Evolutionary conservation across 2,329 filamentous ascomycete genomes (phyloP).

Genomic region (Verticillium albo-atrum): DNA sequence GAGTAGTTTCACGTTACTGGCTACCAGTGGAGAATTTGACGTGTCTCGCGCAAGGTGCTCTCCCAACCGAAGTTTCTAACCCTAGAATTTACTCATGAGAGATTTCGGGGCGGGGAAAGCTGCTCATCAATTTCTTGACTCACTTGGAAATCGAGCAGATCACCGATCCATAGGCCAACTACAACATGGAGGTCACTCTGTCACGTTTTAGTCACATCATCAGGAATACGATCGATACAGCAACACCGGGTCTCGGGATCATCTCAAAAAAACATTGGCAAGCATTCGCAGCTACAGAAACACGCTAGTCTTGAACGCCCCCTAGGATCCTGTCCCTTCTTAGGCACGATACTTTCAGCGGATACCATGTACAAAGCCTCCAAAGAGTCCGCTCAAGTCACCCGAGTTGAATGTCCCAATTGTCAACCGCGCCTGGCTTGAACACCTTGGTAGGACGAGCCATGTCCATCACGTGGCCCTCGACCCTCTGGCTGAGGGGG

Average conservation of each 20-base stretch:
- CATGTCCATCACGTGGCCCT: background rate
- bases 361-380: background rate
- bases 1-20: too few relatives aligned
- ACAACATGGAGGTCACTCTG: too few relatives aligned
- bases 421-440: background rate
- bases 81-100: too few relatives aligned
- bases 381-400: background rate
- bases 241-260: background rate
- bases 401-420: background rate
- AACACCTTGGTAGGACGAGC: background rate
- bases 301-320: background rate
- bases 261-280: background rate
- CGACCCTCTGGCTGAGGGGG: background rate
- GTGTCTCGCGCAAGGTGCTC: too few relatives aligned
- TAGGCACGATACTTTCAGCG: background rate
- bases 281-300: background rate
- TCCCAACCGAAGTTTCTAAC: too few relatives aligned
- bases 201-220: too few relatives aligned
- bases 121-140: too few relatives aligned
- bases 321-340: background rate
- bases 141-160: too few relatives aligned
- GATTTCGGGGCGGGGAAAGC: too few relatives aligned
- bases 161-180: too few relatives aligned
- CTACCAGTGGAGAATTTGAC: too few relatives aligned
- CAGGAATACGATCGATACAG: too few relatives aligned